A percentile compares a stretch with the other conserved stretches of the same genome.
phyloP scores from a whole-genome alignment of 495 filamentous ascomycete genomes.

The Achaetomiella virescens region DNA sequence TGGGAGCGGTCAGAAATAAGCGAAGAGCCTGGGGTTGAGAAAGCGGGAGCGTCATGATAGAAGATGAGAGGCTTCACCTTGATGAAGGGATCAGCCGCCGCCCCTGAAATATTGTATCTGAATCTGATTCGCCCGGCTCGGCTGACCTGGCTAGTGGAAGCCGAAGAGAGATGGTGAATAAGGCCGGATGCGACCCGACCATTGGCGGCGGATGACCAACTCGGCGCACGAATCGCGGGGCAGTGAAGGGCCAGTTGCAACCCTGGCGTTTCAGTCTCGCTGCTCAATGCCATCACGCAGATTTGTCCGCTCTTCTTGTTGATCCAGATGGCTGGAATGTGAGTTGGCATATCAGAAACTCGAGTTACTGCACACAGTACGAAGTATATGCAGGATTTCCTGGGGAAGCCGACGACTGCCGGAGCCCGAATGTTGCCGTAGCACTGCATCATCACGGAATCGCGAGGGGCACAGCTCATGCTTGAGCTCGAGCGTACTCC shows the following conservation, averaged over 20 bases:
- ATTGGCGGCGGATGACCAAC: slow-evolving; percentile 3
- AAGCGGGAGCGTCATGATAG: background rate
- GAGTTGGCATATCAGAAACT: too few relatives aligned
- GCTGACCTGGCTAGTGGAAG: slow-evolving; percentile 3
- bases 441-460: too few relatives aligned
- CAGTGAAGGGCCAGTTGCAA: background rate
- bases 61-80: background rate
- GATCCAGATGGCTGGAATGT: too few relatives aligned
- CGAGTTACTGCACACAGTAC: too few relatives aligned
- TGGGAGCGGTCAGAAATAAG: slow-evolving; percentile 13
- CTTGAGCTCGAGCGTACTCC: too few relatives aligned
- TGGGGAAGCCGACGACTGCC: too few relatives aligned
- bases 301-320: too few relatives aligned
- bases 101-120: slow-evolving; percentile 1
- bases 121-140: slow-evolving; percentile 22
- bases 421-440: too few relatives aligned
- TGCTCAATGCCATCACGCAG: background rate
- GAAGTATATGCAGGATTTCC: too few relatives aligned
- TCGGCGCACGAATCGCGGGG: background rate
- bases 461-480: too few relatives aligned
- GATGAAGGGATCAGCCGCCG: slow-evolving; percentile 19
- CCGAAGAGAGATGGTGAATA: slow-evolving; percentile 17
- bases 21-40: slow-evolving; percentile 3
- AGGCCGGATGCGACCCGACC: slow-evolving; percentile 24
- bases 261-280: background rate